A percentile compares a stretch with the other conserved stretches of the same genome.
Evolutionary conservation across 768 basidiomycete species (phyloP).

Genomic region (Exsudoporus frostii): DNA sequence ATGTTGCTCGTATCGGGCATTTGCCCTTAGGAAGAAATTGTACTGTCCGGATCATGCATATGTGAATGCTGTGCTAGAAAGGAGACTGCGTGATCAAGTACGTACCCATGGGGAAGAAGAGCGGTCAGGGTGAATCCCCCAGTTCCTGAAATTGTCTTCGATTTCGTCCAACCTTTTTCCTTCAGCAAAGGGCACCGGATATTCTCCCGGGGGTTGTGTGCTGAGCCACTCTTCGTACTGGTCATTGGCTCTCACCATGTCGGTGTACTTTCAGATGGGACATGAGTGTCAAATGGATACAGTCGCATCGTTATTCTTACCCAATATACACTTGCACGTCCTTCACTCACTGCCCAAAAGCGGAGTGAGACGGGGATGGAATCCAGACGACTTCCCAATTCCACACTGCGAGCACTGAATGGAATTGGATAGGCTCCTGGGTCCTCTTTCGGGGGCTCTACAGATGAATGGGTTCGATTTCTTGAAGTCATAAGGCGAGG

Average conservation of each 20-base stretch:
- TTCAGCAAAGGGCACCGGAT: conserved; percentile 6
- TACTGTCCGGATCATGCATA: background rate
- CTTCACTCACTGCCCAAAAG: conserved; percentile 11
- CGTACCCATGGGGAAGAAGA: conserved; percentile 12
- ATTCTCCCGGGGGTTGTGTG: conserved; percentile 7
- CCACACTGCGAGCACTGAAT: background rate
- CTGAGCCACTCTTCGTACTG: conserved; percentile 17
- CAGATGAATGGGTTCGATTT: background rate
- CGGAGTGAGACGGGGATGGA: background rate
- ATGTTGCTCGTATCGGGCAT: conserved; percentile 8
- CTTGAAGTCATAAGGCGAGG: background rate
- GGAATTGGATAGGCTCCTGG: conserved; percentile 22
- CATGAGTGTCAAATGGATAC: background rate
- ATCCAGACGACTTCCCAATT: conserved; percentile 20
- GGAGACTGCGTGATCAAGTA: background rate
- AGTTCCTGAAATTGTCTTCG: background rate
- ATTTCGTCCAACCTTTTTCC: conserved; percentile 2
- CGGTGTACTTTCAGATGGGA: conserved; percentile 2
- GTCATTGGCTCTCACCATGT: conserved; percentile 3
- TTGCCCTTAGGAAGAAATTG: background rate
- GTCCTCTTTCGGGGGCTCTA: background rate
- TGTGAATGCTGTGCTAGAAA: background rate
- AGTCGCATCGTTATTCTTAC: conserved; percentile 4
- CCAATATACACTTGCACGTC: background rate
- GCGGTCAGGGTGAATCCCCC: conserved; percentile 1